Conservation (phyloP, 2,329 filamentous ascomycete genomes). For the Fusarium equiseti region DNA sequence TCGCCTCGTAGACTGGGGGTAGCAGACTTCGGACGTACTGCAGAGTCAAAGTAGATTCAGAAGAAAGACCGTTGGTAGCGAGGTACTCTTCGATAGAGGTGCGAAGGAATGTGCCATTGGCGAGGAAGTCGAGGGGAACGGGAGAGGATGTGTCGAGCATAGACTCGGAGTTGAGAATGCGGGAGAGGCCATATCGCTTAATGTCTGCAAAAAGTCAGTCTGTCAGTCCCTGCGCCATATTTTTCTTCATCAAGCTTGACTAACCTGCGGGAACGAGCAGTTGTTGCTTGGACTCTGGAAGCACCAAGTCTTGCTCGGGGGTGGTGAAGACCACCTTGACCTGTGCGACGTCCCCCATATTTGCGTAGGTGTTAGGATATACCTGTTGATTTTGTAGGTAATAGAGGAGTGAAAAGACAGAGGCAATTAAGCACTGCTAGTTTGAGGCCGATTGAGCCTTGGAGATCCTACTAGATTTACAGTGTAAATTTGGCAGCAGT, state of each 20-base stretch:
- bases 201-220: slow-evolving; percentile 62
- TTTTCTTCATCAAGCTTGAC: background rate
- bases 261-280: slow-evolving; percentile 72
- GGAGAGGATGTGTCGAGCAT: slow-evolving; percentile 75
- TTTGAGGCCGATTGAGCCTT: slow-evolving; percentile 24
- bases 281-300: slow-evolving; percentile 72
- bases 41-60: slow-evolving; percentile 86
- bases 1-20: slow-evolving; percentile 88
- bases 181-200: slow-evolving; percentile 76
- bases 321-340: slow-evolving; percentile 78
- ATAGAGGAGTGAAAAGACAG: background rate
- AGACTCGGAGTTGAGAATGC: slow-evolving; percentile 77
- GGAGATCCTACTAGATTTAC: slow-evolving; percentile 33
- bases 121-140: slow-evolving; percentile 91
- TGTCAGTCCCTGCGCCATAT: background rate
- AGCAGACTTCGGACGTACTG: slow-evolving; percentile 95
- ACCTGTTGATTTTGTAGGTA: background rate
- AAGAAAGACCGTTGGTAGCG: slow-evolving; percentile 84
- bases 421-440: background rate
- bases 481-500: slow-evolving; percentile 12
- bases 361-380: slow-evolving; percentile 12
- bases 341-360: slow-evolving; percentile 62
- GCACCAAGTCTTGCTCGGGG: slow-evolving; percentile 69
- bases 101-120: slow-evolving; percentile 92
- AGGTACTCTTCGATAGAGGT: slow-evolving; percentile 93